Evolutionary conservation across 352 stramenopile genomes (phyloP).

Genomic region (Thalassiosira pacifica): DNA sequence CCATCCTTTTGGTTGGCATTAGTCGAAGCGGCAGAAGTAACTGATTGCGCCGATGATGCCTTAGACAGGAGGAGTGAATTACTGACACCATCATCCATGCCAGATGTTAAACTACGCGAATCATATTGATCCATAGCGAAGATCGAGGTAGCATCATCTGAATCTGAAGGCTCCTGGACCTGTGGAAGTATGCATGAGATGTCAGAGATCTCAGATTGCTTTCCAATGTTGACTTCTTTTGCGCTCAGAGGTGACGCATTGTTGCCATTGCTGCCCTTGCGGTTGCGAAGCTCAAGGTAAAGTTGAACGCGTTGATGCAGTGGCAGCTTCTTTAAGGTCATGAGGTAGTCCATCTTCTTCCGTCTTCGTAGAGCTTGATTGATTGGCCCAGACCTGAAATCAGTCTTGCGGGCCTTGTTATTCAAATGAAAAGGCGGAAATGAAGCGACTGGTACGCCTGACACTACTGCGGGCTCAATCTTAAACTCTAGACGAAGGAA

Average conservation of each 20-base stretch:
- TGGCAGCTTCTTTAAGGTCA: conserved; percentile 6
- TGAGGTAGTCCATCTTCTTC: conserved; percentile 8
- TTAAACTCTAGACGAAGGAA: conserved; percentile 16
- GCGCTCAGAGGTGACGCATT: neutral
- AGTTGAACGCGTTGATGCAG: conserved; percentile 3
- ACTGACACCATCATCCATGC: neutral
- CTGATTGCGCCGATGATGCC: neutral
- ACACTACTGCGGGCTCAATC: neutral
- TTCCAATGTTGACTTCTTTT: neutral
- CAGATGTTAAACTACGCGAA: neutral
- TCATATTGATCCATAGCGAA: neutral
- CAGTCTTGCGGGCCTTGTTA: neutral
- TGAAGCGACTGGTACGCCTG: neutral
- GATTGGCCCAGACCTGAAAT: conserved; percentile 3
- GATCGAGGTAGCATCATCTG: neutral
- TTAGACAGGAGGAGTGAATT: neutral
- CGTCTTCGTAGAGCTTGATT: neutral
- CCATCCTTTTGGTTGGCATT: too few species aligned
- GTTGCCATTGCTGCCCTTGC: neutral
- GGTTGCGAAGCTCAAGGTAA: conserved; percentile 6
- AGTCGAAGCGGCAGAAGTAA: neutral
- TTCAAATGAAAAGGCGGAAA: neutral
- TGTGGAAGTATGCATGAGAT: neutral
- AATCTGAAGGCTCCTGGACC: neutral
- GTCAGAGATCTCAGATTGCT: neutral